These are phyloP conservation scores for Rosa persica DNA, from an alignment of 306 rosid genomes.

Conservation along the genomic window DNA sequence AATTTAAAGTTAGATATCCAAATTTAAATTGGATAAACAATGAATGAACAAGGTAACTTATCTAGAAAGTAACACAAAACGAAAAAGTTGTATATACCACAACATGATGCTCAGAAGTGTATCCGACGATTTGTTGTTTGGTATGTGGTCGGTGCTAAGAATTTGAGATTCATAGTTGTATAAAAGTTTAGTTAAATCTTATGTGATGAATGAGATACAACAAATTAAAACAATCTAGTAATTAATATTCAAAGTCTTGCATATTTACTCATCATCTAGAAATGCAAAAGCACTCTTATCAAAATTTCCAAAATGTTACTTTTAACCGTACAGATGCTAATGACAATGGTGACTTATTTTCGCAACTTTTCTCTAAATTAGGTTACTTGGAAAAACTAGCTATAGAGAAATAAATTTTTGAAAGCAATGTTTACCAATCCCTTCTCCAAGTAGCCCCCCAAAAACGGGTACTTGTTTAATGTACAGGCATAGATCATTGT, in stretches of 20 bases:
- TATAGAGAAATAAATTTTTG: slow-evolving; percentile 30
- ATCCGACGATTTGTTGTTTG: no score
- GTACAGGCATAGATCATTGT: slow-evolving; percentile 12
- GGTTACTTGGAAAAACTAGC: slow-evolving; percentile 35
- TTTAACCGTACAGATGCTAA: neutral
- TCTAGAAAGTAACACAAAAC: no score
- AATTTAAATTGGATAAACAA: no score
- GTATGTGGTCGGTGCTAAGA: no score
- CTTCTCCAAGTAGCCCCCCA: slow-evolving; percentile 3
- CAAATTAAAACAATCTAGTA: no score
- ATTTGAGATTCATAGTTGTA: no score
- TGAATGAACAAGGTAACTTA: no score
- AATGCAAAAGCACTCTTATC: neutral
- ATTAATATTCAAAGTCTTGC: neutral
- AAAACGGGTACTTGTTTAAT: neutral
- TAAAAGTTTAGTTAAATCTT: no score
- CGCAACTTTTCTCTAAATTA: slow-evolving; percentile 29
- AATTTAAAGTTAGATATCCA: no score
- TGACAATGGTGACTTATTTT: slow-evolving; percentile 12
- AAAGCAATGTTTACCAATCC: slow-evolving; percentile 29
- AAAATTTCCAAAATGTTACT: neutral
- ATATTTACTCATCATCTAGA: neutral
- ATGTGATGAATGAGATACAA: no score
- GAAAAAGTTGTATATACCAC: no score
- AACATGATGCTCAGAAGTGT: no score